Percentiles rank a stretch among this genome's conserved stretches.
phyloP scores from a whole-genome alignment of 192 early-diverging fungal genomes.

The Entomortierella chlamydospora region DNA sequence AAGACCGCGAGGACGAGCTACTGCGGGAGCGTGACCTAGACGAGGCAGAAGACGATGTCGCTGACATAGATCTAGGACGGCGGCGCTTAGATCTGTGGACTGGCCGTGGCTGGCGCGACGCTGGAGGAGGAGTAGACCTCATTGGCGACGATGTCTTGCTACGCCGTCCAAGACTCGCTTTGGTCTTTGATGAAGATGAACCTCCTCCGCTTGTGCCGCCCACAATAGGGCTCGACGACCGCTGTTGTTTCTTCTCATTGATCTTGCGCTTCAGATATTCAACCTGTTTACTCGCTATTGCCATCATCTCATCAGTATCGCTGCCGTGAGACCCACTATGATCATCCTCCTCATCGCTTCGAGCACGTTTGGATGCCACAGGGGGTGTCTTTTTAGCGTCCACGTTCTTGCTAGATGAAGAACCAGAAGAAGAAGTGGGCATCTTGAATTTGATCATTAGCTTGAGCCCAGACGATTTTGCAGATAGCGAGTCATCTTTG shows the following conservation, averaged over 20 bases:
- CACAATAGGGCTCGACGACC: neutral
- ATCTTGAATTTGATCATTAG: slow-evolving; percentile 30
- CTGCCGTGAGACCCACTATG: slow-evolving; percentile 15
- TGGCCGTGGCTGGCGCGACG: neutral
- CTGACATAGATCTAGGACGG: slow-evolving; percentile 10
- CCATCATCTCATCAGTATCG: slow-evolving; percentile 50
- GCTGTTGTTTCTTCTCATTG: slow-evolving; percentile 26
- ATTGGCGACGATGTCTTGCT: neutral
- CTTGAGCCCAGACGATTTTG: slow-evolving; percentile 24
- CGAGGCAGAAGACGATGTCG: slow-evolving; percentile 9
- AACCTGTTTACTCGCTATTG: slow-evolving; percentile 40
- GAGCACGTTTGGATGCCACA: neutral
- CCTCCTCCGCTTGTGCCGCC: neutral
- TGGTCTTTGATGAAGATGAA: slow-evolving; percentile 5
- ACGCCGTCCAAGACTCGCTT: neutral
- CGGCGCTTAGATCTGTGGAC: slow-evolving; percentile 4
- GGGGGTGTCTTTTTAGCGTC: slow-evolving; percentile 1
- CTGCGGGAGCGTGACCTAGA: neutral
- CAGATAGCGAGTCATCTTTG: neutral
- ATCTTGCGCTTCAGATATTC: slow-evolving; percentile 51
- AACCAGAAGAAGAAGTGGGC: neutral
- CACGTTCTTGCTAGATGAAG: neutral
- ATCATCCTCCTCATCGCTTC: neutral
- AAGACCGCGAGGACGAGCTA: slow-evolving; percentile 13
- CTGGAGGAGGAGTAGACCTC: neutral